Evolutionary conservation across 2,329 filamentous ascomycete genomes (phyloP).

Genomic region (Talaromyces verruculosus): DNA sequence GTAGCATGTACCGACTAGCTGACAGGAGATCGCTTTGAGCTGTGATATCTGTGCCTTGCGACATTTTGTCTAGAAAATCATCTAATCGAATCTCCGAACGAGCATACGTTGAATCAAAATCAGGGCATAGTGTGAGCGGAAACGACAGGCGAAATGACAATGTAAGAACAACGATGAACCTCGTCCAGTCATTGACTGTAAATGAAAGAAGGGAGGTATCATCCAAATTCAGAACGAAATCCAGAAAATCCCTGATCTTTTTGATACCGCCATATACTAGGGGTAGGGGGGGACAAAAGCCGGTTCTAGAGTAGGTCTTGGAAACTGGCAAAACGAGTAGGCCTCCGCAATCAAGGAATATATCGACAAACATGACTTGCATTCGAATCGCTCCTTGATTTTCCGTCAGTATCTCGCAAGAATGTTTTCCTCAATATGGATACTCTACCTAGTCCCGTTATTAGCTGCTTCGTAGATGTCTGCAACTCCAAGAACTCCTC

Average conservation of each 20-base stretch:
- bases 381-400: conserved; percentile 12
- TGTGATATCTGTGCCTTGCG: conserved; percentile 7
- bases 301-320: conserved; percentile 5
- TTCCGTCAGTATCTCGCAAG: conserved; percentile 2
- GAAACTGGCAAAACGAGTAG: conserved; percentile 15
- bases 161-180: conserved; percentile 17
- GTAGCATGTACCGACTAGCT: conserved; percentile 9
- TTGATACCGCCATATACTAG: not conserved
- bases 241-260: conserved; percentile 16
- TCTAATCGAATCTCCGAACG: conserved; percentile 15
- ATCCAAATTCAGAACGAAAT: conserved; percentile 4
- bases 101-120: conserved; percentile 12
- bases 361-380: conserved; percentile 19
- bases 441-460: not conserved
- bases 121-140: conserved; percentile 4
- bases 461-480: not conserved
- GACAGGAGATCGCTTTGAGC: conserved; percentile 14
- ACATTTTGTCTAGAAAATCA: conserved; percentile 16
- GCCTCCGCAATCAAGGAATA: conserved; percentile 19
- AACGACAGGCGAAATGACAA: conserved; percentile 19
- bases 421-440: not conserved
- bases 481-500: conserved; percentile 15
- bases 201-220: conserved; percentile 17
- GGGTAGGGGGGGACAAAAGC: not conserved
- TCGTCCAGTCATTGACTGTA: conserved; percentile 20